These are phyloP conservation scores for Ogataea ramenticola DNA, from an alignment of 805 yeast genomes.

Conservation along the genomic window DNA sequence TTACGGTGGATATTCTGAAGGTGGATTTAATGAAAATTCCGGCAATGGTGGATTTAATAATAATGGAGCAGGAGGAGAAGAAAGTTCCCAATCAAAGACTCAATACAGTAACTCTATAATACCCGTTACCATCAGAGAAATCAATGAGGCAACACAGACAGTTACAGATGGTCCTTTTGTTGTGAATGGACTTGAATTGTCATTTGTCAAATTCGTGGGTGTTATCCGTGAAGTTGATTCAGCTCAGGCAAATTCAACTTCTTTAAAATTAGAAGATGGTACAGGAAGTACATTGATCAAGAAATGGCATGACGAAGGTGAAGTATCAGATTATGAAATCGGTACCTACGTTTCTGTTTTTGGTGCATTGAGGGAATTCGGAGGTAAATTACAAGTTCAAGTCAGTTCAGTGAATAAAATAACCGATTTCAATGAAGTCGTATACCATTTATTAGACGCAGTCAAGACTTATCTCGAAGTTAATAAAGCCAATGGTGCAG, in stretches of 20 bases:
- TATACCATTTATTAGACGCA: constrained; percentile 62
- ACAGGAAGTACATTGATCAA: constrained; percentile 61
- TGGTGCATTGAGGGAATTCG: constrained; percentile 52
- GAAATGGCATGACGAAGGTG: constrained; percentile 49
- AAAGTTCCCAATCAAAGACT: constrained; percentile 17
- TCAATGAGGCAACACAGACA: constrained; percentile 51
- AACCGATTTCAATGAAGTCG: constrained; percentile 57
- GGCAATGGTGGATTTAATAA: constrained; percentile 25
- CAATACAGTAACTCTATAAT: constrained; percentile 33
- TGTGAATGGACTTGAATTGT: constrained; percentile 52
- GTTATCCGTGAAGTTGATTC: constrained; percentile 55
- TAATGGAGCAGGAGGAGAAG: constrained; percentile 11
- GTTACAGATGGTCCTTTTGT: constrained; percentile 64
- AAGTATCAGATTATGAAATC: constrained; percentile 26
- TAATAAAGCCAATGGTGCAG: constrained; percentile 9
- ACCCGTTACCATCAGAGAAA: constrained; percentile 72
- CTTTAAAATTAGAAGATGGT: constrained; percentile 68
- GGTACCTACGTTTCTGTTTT: constrained; percentile 57
- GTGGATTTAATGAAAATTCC: constrained; percentile 21
- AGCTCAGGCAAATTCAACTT: constrained; percentile 48
- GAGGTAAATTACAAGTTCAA: constrained; percentile 57
- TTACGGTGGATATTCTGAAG: constrained; percentile 28
- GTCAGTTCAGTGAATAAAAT: constrained; percentile 53
- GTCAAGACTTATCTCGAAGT: constrained; percentile 49
- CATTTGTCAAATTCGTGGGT: constrained; percentile 61